A percentile compares a stretch with the other conserved stretches of the same genome.
Conservation (phyloP, 2,329 filamentous ascomycete genomes). For the Metarhizium brunneum region DNA sequence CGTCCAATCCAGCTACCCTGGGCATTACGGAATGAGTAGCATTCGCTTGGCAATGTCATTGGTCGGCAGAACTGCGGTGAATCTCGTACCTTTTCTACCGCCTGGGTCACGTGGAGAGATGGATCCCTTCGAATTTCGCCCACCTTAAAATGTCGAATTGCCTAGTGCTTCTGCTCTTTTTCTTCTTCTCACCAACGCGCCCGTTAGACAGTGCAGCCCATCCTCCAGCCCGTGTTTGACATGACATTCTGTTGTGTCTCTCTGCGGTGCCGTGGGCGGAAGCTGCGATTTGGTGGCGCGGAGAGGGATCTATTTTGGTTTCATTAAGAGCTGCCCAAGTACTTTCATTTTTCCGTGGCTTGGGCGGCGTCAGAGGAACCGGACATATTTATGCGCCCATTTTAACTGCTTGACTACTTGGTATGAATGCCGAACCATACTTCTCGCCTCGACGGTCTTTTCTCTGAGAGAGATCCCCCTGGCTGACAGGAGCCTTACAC, state of each 20-base stretch:
- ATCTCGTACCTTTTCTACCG: background rate
- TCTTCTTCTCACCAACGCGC: conserved; percentile 51
- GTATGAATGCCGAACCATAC: background rate
- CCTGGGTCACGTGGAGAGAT: conserved; percentile 9
- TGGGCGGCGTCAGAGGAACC: conserved; percentile 34
- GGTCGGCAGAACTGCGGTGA: conserved; percentile 10
- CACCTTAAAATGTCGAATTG: background rate
- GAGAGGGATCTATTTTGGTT: conserved; percentile 40
- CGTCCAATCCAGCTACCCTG: too few species aligned
- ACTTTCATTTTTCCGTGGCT: conserved; percentile 26
- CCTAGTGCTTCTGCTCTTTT: conserved; percentile 22
- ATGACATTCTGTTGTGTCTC: conserved; percentile 58
- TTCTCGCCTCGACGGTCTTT: too few species aligned
- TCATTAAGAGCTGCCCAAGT: conserved; percentile 51
- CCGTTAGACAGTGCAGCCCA: conserved; percentile 83
- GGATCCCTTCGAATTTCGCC: conserved; percentile 2
- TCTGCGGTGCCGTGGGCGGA: conserved; percentile 52
- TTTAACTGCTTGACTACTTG: background rate
- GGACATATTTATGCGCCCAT: conserved; percentile 17
- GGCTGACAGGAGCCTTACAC: too few species aligned
- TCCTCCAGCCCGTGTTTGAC: conserved; percentile 46
- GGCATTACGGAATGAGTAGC: too few species aligned
- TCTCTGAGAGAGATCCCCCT: too few species aligned
- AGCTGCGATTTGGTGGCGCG: conserved; percentile 49
- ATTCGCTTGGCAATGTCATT: background rate